phyloP scores from a whole-genome alignment of 2,329 filamentous ascomycete species.

The Alternaria viburni region DNA sequence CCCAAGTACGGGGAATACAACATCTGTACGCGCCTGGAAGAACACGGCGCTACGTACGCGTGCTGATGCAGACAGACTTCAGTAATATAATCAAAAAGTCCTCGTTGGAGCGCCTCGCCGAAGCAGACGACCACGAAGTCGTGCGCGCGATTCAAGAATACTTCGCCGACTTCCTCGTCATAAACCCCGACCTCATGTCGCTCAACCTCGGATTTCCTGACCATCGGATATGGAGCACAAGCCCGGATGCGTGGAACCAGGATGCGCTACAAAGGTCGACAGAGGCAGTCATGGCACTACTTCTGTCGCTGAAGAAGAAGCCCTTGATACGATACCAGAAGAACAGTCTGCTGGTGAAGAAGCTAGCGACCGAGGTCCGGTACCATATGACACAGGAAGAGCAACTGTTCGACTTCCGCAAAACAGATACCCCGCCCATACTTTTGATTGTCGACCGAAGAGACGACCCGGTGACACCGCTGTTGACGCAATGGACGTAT shows the following conservation, averaged over 20 bases:
- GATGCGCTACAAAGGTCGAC: constrained; percentile 86
- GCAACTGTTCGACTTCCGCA: constrained; percentile 93
- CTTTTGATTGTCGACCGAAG: constrained; percentile 87
- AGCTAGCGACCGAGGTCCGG: constrained; percentile 88
- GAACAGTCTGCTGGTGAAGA: constrained; percentile 88
- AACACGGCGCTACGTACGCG: neutral
- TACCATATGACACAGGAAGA: constrained; percentile 96
- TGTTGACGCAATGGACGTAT: constrained; percentile 98
- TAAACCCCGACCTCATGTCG: constrained; percentile 93
- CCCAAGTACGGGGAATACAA: constrained; percentile 98
- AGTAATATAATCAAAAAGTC: constrained; percentile 99
- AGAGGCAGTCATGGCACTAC: constrained; percentile 82
- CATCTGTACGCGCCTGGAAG: constrained; percentile 63
- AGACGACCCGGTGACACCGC: constrained; percentile 91
- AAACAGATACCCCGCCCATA: constrained; percentile 92
- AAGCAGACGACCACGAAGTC: constrained; percentile 97
- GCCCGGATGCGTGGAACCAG: constrained; percentile 86
- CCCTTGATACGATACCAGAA: constrained; percentile 92
- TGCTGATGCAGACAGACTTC: constrained; percentile 66
- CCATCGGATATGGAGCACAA: constrained; percentile 79
- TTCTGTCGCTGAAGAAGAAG: constrained; percentile 94
- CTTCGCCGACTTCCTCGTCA: constrained; percentile 93
- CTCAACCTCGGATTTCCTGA: constrained; percentile 75
- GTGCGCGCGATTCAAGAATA: constrained; percentile 94
- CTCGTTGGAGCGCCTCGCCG: constrained; percentile 87